Evolutionary conservation across 768 basidiomycete species (phyloP).

Genomic region (Xerocomellus dryophilus): DNA sequence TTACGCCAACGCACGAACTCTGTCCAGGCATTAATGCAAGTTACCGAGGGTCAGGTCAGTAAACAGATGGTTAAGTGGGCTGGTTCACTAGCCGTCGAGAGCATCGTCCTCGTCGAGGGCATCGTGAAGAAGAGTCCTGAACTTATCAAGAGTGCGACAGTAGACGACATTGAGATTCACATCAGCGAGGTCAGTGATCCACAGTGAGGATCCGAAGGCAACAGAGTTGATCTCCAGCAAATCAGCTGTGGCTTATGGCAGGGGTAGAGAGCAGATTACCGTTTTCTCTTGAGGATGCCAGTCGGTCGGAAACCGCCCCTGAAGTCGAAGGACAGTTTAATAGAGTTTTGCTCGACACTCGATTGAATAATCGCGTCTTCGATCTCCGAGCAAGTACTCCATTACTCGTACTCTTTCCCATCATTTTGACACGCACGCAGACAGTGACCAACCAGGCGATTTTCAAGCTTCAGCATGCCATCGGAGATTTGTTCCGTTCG

Average conservation of each 20-base stretch:
- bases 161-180: constrained; percentile 85
- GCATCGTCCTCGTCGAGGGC: constrained; percentile 89
- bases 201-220: neutral
- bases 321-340: constrained; percentile 64
- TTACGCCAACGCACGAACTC: constrained; percentile 85
- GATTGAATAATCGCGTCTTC: constrained; percentile 89
- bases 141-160: constrained; percentile 86
- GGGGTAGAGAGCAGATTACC: constrained; percentile 79
- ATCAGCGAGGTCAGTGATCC: constrained; percentile 62
- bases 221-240: neutral
- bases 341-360: constrained; percentile 86
- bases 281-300: constrained; percentile 91
- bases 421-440: constrained; percentile 39
- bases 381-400: constrained; percentile 75
- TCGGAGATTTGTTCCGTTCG: constrained; percentile 84
- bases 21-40: constrained; percentile 79
- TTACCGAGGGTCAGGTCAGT: constrained; percentile 73
- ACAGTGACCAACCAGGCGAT: constrained; percentile 95
- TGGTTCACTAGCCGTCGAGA: constrained; percentile 73
- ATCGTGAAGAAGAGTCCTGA: constrained; percentile 73
- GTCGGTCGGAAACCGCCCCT: constrained; percentile 73
- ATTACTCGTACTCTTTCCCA: neutral
- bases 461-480: constrained; percentile 87
- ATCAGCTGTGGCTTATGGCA: constrained; percentile 76
- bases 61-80: constrained; percentile 99